phyloP scores from a whole-genome alignment of 768 basidiomycete genomes.

The Leccinum rimulosum region DNA sequence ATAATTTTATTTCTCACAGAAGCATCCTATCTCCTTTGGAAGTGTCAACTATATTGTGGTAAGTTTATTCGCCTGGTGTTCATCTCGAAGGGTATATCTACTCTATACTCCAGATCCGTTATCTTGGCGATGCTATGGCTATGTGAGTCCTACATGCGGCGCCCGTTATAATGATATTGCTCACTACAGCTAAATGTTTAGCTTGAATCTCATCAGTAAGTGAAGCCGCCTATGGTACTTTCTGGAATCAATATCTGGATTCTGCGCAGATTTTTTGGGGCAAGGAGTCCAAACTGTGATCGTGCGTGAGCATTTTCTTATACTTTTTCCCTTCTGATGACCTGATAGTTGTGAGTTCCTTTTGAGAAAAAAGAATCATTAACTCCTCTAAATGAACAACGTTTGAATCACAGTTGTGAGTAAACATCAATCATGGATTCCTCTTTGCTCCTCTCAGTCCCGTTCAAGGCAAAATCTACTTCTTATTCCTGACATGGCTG shows the following conservation, averaged over 20 bases:
- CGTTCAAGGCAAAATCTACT: background rate
- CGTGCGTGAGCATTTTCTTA: constrained; percentile 1
- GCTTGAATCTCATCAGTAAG: constrained; percentile 16
- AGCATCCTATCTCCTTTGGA: constrained; percentile 9
- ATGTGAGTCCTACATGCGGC: constrained; percentile 2
- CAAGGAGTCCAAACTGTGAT: background rate
- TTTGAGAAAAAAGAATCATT: background rate
- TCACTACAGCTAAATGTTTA: background rate
- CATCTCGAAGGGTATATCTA: background rate
- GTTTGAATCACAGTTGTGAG: constrained; percentile 4
- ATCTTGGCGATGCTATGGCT: constrained; percentile 10
- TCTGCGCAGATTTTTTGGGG: constrained; percentile 14
- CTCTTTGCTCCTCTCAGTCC: background rate
- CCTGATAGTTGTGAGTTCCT: constrained; percentile 16
- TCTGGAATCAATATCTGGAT: background rate
- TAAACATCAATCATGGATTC: too few species aligned
- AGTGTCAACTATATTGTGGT: constrained; percentile 14
- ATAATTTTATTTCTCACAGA: constrained; percentile 4
- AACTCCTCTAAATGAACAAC: background rate
- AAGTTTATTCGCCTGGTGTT: background rate
- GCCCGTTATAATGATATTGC: background rate
- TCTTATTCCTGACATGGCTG: constrained; percentile 8
- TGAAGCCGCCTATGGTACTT: rapidly evolving
- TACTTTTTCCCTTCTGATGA: background rate
- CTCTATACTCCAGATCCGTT: constrained; percentile 7